These are phyloP conservation scores for Cavenderia fasciculata DNA, from an alignment of 78 protist species.

Conservation along the genomic window DNA sequence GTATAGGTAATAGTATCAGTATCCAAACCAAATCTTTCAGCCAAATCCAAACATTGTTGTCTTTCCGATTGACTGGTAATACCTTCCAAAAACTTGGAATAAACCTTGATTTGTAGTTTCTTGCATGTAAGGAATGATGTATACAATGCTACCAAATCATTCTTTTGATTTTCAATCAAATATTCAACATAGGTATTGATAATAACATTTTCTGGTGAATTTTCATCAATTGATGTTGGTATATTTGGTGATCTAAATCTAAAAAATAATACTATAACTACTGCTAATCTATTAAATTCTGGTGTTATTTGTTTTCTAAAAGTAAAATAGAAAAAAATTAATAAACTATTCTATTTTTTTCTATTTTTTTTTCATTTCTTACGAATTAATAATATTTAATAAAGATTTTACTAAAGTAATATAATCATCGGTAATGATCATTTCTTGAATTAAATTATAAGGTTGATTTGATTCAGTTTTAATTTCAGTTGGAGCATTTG, in stretches of 20 bases:
- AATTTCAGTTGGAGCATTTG: constrained; percentile 9
- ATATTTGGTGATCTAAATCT: constrained; percentile 18
- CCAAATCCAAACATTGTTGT: constrained; percentile 21
- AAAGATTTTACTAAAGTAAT: neutral
- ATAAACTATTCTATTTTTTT: too few species aligned
- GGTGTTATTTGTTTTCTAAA: neutral
- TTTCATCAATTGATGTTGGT: neutral
- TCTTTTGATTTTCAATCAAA: constrained; percentile 35
- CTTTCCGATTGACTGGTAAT: constrained; percentile 26
- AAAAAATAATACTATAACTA: constrained; percentile 26
- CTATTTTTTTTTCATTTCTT: neutral
- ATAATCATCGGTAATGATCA: constrained; percentile 40
- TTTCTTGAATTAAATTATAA: constrained; percentile 51
- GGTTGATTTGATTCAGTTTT: constrained; percentile 39
- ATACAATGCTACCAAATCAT: constrained; percentile 61
- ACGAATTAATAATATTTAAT: neutral
- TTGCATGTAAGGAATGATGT: constrained; percentile 23
- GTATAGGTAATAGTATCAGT: constrained; percentile 51
- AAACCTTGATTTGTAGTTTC: constrained; percentile 1
- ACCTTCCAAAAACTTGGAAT: constrained; percentile 50
- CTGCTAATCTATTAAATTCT: constrained; percentile 46
- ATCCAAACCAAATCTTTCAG: constrained; percentile 41
- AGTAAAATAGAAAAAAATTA: neutral
- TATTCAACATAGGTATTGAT: constrained; percentile 25
- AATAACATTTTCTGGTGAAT: constrained; percentile 36